A percentile compares a stretch with the other conserved stretches of the same genome.
phyloP scores from a whole-genome alignment of 2,329 filamentous ascomycete species.

The Aspergillus thermomutatus region DNA sequence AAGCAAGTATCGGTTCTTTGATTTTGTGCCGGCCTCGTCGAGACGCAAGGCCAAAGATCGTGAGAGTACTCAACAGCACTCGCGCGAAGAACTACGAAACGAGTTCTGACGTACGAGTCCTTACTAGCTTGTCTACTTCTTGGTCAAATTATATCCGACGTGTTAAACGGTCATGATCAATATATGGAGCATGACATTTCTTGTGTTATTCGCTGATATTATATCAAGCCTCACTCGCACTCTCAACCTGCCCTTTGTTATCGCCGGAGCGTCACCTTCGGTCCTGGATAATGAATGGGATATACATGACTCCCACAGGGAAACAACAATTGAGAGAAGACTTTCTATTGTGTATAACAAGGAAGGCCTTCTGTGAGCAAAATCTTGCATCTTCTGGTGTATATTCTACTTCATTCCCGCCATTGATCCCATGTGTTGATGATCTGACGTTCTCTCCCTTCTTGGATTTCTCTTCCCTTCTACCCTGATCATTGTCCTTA shows the following conservation, averaged over 20 bases:
- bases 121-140: not conserved
- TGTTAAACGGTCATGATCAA: not conserved
- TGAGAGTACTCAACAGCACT: conserved; percentile 32
- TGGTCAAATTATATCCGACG: not conserved
- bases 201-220: not conserved
- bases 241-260: not conserved
- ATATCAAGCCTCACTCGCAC: not conserved
- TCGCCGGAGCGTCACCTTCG: not conserved
- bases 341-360: conserved; percentile 19
- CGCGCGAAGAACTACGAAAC: conserved; percentile 33
- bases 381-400: conserved; percentile 21
- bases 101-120: conserved; percentile 21
- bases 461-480: conserved; percentile 8
- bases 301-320: not conserved
- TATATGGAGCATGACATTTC: not conserved
- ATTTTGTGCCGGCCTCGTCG: conserved; percentile 41
- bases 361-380: conserved; percentile 6
- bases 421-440: conserved; percentile 27
- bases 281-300: not conserved
- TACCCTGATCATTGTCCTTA: conserved; percentile 13
- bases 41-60: conserved; percentile 41
- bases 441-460: conserved; percentile 29
- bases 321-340: not conserved
- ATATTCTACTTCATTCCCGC: conserved; percentile 23
- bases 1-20: conserved; percentile 44